These are phyloP conservation scores for Rutstroemia sydowiana DNA, from an alignment of 2,329 filamentous ascomycete genomes.

Conservation along the genomic window DNA sequence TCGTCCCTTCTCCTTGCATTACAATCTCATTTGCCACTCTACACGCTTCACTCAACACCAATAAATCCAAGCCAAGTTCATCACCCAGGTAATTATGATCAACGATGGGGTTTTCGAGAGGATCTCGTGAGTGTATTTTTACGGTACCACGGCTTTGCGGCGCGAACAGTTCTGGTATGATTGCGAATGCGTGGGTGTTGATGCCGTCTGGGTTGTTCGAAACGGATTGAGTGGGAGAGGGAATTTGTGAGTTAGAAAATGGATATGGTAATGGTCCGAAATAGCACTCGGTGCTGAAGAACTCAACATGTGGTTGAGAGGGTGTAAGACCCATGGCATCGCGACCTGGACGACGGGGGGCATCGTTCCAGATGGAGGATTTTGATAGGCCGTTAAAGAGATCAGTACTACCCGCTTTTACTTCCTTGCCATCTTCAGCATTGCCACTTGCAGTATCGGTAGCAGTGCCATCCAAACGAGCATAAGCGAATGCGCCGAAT, in stretches of 20 bases:
- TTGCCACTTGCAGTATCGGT: no score
- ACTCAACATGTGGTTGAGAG: slow-evolving; percentile 52
- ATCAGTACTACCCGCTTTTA: no score
- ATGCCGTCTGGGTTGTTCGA: slow-evolving; percentile 40
- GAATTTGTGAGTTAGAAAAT: no score
- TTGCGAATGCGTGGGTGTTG: slow-evolving; percentile 47
- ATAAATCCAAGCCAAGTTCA: slow-evolving; percentile 48
- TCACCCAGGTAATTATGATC: slow-evolving; percentile 53
- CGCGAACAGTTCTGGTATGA: slow-evolving; percentile 51
- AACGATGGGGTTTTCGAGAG: slow-evolving; percentile 45
- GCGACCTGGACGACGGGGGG: slow-evolving; percentile 41
- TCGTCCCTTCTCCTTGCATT: slow-evolving; percentile 49
- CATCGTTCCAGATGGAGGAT: slow-evolving; percentile 46
- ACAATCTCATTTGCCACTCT: slow-evolving; percentile 53
- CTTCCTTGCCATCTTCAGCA: no score
- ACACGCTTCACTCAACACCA: slow-evolving; percentile 52
- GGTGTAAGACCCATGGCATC: slow-evolving; percentile 56
- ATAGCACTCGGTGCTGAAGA: slow-evolving; percentile 56
- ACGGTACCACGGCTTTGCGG: slow-evolving; percentile 51
- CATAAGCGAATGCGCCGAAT: slow-evolving; percentile 55
- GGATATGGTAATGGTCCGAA: slow-evolving; percentile 54
- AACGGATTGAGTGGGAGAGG: no score
- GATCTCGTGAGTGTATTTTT: slow-evolving; percentile 40
- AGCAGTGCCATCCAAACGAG: slow-evolving; percentile 55
- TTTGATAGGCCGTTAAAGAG: slow-evolving; percentile 49